These are phyloP conservation scores for Ambrosiella beaveri DNA, from an alignment of 2,329 filamentous ascomycete genomes.

Conservation along the genomic window DNA sequence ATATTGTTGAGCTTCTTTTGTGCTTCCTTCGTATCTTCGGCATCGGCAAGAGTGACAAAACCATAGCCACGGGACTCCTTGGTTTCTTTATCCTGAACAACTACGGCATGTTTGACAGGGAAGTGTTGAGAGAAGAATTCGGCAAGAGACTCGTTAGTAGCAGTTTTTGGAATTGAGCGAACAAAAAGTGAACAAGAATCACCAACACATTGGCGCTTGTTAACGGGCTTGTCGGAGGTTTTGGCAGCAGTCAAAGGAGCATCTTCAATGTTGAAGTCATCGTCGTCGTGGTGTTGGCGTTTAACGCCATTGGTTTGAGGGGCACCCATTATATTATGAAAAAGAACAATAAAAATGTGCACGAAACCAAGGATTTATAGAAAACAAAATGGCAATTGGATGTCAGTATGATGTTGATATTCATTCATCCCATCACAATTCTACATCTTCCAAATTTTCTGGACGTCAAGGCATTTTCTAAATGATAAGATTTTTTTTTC, in stretches of 20 bases:
- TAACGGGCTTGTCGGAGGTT: slow-evolving; percentile 15
- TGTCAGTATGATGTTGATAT: not conserved
- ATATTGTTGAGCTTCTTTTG: slow-evolving; percentile 66
- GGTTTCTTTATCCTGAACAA: slow-evolving; percentile 69
- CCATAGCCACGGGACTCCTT: slow-evolving; percentile 85
- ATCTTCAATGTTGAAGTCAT: slow-evolving; percentile 21
- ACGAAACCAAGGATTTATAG: not conserved
- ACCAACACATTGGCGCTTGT: slow-evolving; percentile 42
- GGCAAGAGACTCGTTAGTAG: slow-evolving; percentile 67
- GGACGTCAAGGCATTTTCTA: slow-evolving; percentile 4
- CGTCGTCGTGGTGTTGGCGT: slow-evolving; percentile 18
- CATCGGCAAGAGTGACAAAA: slow-evolving; percentile 91
- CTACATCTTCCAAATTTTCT: not conserved
- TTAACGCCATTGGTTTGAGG: slow-evolving; percentile 20
- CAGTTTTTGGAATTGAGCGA: slow-evolving; percentile 60
- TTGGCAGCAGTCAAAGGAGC: slow-evolving; percentile 17
- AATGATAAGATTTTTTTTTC: slow-evolving; percentile 7
- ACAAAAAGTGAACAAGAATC: slow-evolving; percentile 69
- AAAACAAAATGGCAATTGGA: slow-evolving; percentile 6
- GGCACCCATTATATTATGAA: slow-evolving; percentile 17
- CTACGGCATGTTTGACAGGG: slow-evolving; percentile 89
- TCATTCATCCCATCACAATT: no score
- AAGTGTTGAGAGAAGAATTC: slow-evolving; percentile 88
- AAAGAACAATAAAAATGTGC: not conserved
- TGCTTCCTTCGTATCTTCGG: slow-evolving; percentile 73